Evolutionary conservation across 345 rosid genomes (phyloP), one percentile per base, ranked within the genome.

Genomic region (Populus pruinosa): DNA sequence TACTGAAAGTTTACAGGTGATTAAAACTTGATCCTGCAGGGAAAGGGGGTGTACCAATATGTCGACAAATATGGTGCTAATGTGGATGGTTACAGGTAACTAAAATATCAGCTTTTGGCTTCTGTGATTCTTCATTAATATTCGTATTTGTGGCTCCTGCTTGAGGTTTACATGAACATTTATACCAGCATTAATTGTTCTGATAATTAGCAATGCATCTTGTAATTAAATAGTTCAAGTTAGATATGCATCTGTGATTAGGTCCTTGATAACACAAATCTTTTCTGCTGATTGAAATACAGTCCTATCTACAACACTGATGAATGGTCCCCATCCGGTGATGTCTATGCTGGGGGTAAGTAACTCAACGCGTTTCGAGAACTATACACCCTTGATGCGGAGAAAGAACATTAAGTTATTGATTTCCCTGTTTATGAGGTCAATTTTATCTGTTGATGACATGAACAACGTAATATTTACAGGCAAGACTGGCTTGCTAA

Each of bases 1-100:
- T 10, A n/a, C 63, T 9, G 14, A 8, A 56, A 56, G 29, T 23
- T 56, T 56, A 59, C 29, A 10, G 25, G 27, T 23, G 29, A 59
- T 59, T n/a, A 59, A 18, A 65, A 11, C 16, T 71, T 35, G 38
- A 44, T 77, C 64, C 64, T 59, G 8, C 85, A 96, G 99, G 99
- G 99, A 68, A 93, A 96, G 89, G 99, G 98, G 61, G 98, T 92
- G 5, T 96, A 93, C 92, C 97, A 92, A 71, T 96, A 67, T 80
- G 92, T 88, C 2, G 99, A 96, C 97, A 93, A 96, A 80, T 96
- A 96, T 21, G 98, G 98, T 38, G 98, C 99, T 41, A 96, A 93
- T 61, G 98, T 96, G 6, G 98, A 93, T 74, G 97, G 99, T 1
- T 96, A 96, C 96, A 93, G 95, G 98, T 93, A 77, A 64, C 31